These are phyloP conservation scores for Primulina tabacum DNA, from an alignment of 257 asterid genomes.

Conservation along the genomic window DNA sequence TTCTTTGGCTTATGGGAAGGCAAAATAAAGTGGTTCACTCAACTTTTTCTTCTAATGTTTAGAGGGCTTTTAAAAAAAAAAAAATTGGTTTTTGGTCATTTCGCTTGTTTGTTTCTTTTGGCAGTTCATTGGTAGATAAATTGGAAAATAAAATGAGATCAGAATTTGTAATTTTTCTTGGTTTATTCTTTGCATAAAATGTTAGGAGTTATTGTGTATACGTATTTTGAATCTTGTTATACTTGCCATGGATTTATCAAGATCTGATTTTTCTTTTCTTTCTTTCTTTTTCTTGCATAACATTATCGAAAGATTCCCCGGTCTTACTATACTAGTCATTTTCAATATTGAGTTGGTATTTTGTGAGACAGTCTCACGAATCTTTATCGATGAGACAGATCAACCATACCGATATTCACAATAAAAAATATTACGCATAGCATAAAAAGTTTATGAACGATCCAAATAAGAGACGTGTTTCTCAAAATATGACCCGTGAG, in stretches of 20 bases:
- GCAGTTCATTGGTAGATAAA: not conserved
- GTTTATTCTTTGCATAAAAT: conserved; percentile 9
- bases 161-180: not conserved
- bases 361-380: too few relatives aligned
- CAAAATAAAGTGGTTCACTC: conserved; percentile 76
- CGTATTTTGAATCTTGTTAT: not conserved
- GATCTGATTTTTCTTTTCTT: not conserved
- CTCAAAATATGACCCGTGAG: too few relatives aligned
- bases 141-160: conserved; percentile 2
- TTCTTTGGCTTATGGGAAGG: conserved; percentile 79
- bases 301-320: not conserved
- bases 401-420: too few relatives aligned
- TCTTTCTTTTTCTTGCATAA: not conserved
- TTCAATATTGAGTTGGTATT: too few relatives aligned
- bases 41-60: conserved; percentile 47
- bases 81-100: conserved; percentile 2
- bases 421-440: too few relatives aligned
- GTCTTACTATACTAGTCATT: not conserved
- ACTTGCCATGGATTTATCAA: not conserved
- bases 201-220: not conserved
- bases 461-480: too few relatives aligned
- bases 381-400: too few relatives aligned
- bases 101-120: not conserved
- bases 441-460: too few relatives aligned
- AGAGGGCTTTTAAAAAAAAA: conserved; percentile 16